Evolutionary conservation across 192 early-diverging fungal species (phyloP), one percentile per base, ranked within the genome.

Genomic region (Linnemannia elongata): DNA sequence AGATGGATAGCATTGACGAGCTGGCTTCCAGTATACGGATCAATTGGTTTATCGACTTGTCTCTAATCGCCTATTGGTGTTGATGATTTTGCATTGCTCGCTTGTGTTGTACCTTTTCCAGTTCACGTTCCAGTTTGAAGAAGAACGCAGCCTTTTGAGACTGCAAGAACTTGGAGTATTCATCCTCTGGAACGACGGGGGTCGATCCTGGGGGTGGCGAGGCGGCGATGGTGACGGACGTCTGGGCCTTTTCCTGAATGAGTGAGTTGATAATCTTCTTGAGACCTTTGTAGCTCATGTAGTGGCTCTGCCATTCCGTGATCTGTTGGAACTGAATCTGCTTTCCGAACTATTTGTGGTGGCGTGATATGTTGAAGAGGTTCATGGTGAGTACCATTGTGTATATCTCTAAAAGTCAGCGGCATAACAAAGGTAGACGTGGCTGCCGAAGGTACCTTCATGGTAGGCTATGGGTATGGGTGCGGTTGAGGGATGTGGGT

Each of bases 241-340:
- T 88, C 20, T 90, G 87, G 13, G 90, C 86, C 78, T 91, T 90
- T 47, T 90, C 91, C 33, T 91, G 89, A 76, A 89, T 85, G 15
- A 94, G 80, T 33, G 89, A 93, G 73, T 95, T 97, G 86, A 99
- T 99, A 54, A 99, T 97, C 91, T 99, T 99, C 90, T 99, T 99
- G 55, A 99, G 94, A 18, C 92, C 97, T 90, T 99, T 99, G 92
- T 99, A 99, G 92, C 95, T 97, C 90, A 99, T 93, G 86, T 98
- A 99, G 82, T 99, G 96, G 69, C 92, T 93, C 57, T 95, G 93
- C 98, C 98, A 99, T 90, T 99, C 98, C 75, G 95, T 92, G 80
- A 95, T 92, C 85, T 95, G 96, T 83, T 97, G 96, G 73, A 93
- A 94, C 90, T 97, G 96, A 80, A 99, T 98, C 89, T 96, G 96